Base-by-base conservation (phyloP, 164 flowering plant genomes). In the Protea cynaroides region DNA sequence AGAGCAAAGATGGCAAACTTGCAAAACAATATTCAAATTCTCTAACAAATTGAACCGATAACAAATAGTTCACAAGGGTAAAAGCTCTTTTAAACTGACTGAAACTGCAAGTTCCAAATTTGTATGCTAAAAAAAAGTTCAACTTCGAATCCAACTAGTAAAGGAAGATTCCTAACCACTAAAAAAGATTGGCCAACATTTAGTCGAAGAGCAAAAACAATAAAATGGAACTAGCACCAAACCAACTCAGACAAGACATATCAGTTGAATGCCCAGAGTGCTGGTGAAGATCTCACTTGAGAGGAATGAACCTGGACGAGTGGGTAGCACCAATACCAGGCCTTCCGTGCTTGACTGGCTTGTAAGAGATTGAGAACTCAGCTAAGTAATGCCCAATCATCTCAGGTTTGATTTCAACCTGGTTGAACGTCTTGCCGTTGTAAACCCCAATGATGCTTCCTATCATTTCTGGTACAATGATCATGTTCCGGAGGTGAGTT, bases 301-400 rank as follows among this genome's bases (percentile, higher is more conserved):
- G 81, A 62, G 86, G 86, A 68, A 82, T 82, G 65, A 82, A 82
- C 73, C 86, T 74, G 2, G 86, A 82, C 0, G 86, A 82, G 66
- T 80, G 86, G 56, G 86, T 82, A 53, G 84, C 86, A 80, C 86
- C 84, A 65, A 82, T 80, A 72, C 84, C 86, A 3, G 86, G 86
- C 36, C 84, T 73, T 21, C 86, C 86, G 44, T 82, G 86, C 82
- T 80, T 82, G 24, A 80, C 86, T 12, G 82, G 84, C 77, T 79
- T 81, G 77, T 82, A 82, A 3, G 78, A 72, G 54, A 82, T 82
- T 4, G 84, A 82, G 61, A 80, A 82, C 72, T 82, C 86, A 25
- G 84, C 86, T 1, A 82, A 77, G 57, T 82, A 82, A 56, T 82
- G 83, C 11, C 79, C 72, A 22, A 82, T 82, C 84, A 83, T 80